Evolutionary conservation across 2,329 filamentous ascomycete species (phyloP), one percentile per base, ranked within the genome.

Genomic region (Curvularia verruculosa): DNA sequence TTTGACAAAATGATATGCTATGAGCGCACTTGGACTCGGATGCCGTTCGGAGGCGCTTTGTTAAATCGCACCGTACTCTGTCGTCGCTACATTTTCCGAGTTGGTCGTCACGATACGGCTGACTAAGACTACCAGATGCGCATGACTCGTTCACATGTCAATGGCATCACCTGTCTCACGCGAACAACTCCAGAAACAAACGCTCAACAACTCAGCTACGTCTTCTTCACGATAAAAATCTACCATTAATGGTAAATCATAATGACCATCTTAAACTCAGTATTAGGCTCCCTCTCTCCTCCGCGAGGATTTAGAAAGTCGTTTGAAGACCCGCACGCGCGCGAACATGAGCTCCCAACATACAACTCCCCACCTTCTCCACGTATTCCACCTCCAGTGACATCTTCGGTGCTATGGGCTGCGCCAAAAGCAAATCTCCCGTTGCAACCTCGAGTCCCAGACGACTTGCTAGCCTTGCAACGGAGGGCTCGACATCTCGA

Each of bases 401-500:
- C 72, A 15, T 68, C 72, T 0, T 75, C 71, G 8, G 59, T 74
- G 34, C 60, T 75, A 58, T 74, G 72, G 72, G 71, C 34, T 40
- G 63, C 67, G 2, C 70, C 71, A 4, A 64, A 58, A 43, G 51
- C 68, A 23, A 65, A 52, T 7, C 40, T 75, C 3, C 66, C 68
- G 19, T 66, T 71, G 8, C 65, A 61, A 31, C 59, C 66, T 28
- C 70, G 68, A 23, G 62, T 76, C 9, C 73, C 75, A 3, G 75
- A 78, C 31, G 66, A 81, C 52, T 74, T 84, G 26, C 69, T 83
- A n/a, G 77, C 79, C 26, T 71, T 85, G 55, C 80, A 83, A 61
- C 78, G 83, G 55, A 80, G 82, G 66, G 80, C 84, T 24, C 80
- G 78, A 54, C 76, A 84, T 61, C 80, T 87, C 9, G 81, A 87